These are phyloP conservation scores for Pseudogymnoascus pannorum DNA, from an alignment of 2,329 filamentous ascomycete species.

Conservation along the genomic window DNA sequence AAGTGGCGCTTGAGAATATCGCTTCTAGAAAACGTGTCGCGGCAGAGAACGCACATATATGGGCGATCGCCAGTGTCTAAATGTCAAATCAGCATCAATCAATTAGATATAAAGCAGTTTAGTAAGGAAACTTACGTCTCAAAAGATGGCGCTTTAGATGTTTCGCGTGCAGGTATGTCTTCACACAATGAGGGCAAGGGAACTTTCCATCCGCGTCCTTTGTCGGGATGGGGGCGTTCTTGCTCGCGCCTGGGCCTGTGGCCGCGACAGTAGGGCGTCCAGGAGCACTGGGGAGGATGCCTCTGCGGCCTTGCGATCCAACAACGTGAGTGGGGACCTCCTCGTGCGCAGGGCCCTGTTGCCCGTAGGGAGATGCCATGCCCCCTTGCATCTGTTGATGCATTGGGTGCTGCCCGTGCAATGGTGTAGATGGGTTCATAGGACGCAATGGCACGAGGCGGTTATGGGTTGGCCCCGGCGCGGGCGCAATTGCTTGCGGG, in stretches of 20 bases:
- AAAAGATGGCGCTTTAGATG: slow-evolving; percentile 94
- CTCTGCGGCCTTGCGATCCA: slow-evolving; percentile 85
- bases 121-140: slow-evolving; percentile 65
- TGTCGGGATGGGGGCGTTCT: slow-evolving; percentile 77
- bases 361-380: slow-evolving; percentile 53
- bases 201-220: slow-evolving; percentile 98
- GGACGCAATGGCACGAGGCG: slow-evolving; percentile 54
- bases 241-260: slow-evolving; percentile 59
- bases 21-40: slow-evolving; percentile 95
- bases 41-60: slow-evolving; percentile 96
- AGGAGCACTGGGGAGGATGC: slow-evolving; percentile 84
- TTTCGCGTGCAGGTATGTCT: slow-evolving; percentile 96
- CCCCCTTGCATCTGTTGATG: slow-evolving; percentile 38
- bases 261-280: slow-evolving; percentile 73
- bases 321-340: slow-evolving; percentile 84
- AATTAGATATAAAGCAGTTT: not conserved
- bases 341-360: slow-evolving; percentile 48
- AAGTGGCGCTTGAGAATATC: slow-evolving; percentile 99
- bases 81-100: slow-evolving; percentile 22
- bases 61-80: slow-evolving; percentile 93
- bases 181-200: slow-evolving; percentile 94
- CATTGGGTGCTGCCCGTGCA: slow-evolving; percentile 30
- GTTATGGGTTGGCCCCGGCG: slow-evolving; percentile 48
- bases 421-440: slow-evolving; percentile 58
- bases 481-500: slow-evolving; percentile 69